phyloP scores from a whole-genome alignment of 1,284 basidiomycete species.

The Irpex sp. region DNA sequence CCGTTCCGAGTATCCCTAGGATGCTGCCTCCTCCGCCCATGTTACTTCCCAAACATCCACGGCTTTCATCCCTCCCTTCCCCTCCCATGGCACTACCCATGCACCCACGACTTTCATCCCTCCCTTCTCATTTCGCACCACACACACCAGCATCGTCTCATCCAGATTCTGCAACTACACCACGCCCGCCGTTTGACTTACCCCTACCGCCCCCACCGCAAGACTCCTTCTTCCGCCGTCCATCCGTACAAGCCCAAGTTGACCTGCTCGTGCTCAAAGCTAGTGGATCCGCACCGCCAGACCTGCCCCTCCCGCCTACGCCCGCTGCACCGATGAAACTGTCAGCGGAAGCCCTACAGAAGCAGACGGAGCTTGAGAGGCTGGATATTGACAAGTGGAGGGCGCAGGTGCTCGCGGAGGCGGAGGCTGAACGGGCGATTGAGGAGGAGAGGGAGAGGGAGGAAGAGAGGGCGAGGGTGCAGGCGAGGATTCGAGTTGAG shows the following conservation, averaged over 20 bases:
- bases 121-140: too few species aligned
- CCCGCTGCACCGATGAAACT: slow-evolving; percentile 6
- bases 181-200: not conserved
- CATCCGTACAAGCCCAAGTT: not conserved
- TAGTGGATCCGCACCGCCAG: slow-evolving; percentile 3
- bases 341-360: not conserved
- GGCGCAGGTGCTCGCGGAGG: not conserved
- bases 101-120: too few species aligned
- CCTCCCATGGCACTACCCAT: too few species aligned
- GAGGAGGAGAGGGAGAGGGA: not conserved
- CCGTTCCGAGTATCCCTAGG: not conserved
- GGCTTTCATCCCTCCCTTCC: too few species aligned
- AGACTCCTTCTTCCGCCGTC: not conserved
- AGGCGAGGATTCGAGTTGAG: not conserved
- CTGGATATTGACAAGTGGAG: slow-evolving; percentile 1
- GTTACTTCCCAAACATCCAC: not conserved
- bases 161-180: too few species aligned
- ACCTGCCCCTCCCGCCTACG: slow-evolving; percentile 12
- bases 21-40: not conserved
- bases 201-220: not conserved
- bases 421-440: not conserved
- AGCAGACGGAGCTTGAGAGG: not conserved
- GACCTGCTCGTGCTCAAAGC: not conserved
- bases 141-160: too few species aligned
- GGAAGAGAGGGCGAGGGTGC: not conserved